These are phyloP conservation scores for Neurospora africana DNA, from an alignment of 495 filamentous ascomycete species.

Conservation along the genomic window DNA sequence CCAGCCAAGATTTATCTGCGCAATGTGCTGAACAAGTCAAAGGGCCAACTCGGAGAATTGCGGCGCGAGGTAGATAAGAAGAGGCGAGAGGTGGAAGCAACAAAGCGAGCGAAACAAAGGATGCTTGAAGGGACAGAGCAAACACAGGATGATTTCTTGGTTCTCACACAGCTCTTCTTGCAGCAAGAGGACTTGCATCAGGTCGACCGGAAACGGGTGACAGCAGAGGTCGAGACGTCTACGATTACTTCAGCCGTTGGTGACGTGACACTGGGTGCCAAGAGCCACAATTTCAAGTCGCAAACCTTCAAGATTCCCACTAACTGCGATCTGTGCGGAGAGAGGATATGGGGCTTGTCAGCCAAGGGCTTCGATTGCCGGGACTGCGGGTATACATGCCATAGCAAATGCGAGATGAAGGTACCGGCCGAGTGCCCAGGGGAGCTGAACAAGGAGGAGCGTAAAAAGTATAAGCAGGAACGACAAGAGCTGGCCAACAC, in stretches of 20 bases:
- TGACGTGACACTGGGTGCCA: slow-evolving; percentile 81
- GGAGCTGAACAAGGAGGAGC: slow-evolving; percentile 85
- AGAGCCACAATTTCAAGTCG: slow-evolving; percentile 91
- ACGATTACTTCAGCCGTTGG: slow-evolving; percentile 80
- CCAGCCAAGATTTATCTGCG: slow-evolving; percentile 78
- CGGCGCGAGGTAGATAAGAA: slow-evolving; percentile 76
- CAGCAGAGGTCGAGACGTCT: slow-evolving; percentile 82
- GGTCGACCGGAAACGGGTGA: slow-evolving; percentile 73
- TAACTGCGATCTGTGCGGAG: slow-evolving; percentile 92
- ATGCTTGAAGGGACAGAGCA: slow-evolving; percentile 76
- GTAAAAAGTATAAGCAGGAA: slow-evolving; percentile 78
- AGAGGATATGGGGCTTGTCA: slow-evolving; percentile 90
- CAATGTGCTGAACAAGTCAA: slow-evolving; percentile 85
- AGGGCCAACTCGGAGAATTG: slow-evolving; percentile 64
- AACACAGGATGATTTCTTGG: slow-evolving; percentile 61
- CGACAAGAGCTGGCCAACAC: slow-evolving; percentile 69
- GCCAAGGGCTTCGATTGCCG: slow-evolving; percentile 93
- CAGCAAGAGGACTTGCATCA: slow-evolving; percentile 78
- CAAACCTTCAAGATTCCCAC: slow-evolving; percentile 98
- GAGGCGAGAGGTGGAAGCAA: slow-evolving; percentile 65
- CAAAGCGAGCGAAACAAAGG: slow-evolving; percentile 58
- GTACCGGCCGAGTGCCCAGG: slow-evolving; percentile 92
- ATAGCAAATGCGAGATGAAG: slow-evolving; percentile 98
- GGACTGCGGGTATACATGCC: slow-evolving; percentile 95
- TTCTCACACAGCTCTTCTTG: slow-evolving; percentile 64